These are phyloP conservation scores for Phellopilus nigrolimitatus DNA, from an alignment of 1,284 basidiomycete species.

Conservation along the genomic window DNA sequence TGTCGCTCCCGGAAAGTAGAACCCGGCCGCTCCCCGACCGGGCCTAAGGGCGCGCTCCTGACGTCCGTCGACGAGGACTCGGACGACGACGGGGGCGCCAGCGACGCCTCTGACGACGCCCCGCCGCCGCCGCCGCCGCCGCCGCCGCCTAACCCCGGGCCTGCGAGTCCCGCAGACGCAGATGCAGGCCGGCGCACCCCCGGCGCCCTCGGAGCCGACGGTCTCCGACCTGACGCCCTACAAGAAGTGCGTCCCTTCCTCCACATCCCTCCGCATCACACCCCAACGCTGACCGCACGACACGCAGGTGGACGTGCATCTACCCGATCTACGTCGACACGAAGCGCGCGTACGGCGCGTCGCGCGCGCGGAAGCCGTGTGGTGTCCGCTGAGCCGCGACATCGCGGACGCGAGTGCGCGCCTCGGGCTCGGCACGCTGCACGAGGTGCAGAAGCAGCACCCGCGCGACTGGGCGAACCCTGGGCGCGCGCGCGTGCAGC, in stretches of 20 bases:
- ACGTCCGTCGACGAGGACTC: conserved; percentile 47
- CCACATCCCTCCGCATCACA: no score
- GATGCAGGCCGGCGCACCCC: no score
- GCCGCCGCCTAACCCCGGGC: conserved; percentile 22
- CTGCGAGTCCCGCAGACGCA: conserved; percentile 26
- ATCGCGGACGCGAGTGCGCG: conserved; percentile 81
- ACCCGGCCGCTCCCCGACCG: conserved; percentile 59
- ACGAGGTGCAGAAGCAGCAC: conserved; percentile 87
- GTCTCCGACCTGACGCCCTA: conserved; percentile 73
- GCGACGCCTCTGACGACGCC: no score
- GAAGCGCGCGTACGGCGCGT: conserved; percentile 85
- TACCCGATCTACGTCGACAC: conserved; percentile 98
- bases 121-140: no score
- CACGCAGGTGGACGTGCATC: conserved; percentile 88
- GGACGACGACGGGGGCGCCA: conserved; percentile 44
- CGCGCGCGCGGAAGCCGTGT: conserved; percentile 73
- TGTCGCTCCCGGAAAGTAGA: no score
- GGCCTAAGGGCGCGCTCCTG: conserved; percentile 67
- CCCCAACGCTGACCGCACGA: no score
- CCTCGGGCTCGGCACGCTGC: conserved; percentile 75
- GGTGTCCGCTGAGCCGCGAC: conserved; percentile 92
- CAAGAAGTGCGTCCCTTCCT: conserved; percentile 73
- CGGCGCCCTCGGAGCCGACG: conserved; percentile 29
- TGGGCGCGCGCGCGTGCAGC: conserved; percentile 86
- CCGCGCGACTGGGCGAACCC: conserved; percentile 97